Conservation (phyloP, 108 stramenopile species). For the Nannochloropsis gaditana region DNA sequence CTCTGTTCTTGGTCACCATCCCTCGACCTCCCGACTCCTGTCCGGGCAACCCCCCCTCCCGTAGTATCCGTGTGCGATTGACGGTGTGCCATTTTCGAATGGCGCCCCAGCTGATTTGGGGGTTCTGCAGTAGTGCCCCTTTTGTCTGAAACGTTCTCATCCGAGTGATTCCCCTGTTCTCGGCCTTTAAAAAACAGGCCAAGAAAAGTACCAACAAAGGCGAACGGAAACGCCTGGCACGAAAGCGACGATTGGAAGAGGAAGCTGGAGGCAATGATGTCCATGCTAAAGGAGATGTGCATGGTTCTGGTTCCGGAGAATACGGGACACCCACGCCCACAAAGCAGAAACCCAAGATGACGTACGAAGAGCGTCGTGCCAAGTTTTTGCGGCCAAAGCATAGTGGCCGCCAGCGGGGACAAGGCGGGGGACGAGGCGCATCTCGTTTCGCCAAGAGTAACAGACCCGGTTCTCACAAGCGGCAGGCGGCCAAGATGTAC, state of each 20-base stretch:
- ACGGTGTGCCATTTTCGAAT: too few relatives aligned
- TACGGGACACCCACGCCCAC: neutral
- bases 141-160: too few relatives aligned
- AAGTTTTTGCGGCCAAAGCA: slow-evolving; percentile 36
- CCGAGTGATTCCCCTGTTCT: too few relatives aligned
- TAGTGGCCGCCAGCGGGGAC: slow-evolving; percentile 25
- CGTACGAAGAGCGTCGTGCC: slow-evolving; percentile 49
- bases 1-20: too few relatives aligned
- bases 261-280: neutral
- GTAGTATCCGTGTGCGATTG: too few relatives aligned
- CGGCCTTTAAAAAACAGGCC: neutral
- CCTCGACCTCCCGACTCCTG: too few relatives aligned
- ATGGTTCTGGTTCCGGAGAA: too few relatives aligned
- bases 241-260: slow-evolving; percentile 13
- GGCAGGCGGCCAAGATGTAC: slow-evolving; percentile 45
- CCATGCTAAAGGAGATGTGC: neutral
- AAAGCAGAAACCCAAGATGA: slow-evolving; percentile 49
- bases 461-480: slow-evolving; percentile 51
- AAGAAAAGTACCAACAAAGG: neutral
- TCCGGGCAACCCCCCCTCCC: too few relatives aligned
- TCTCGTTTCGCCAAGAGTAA: neutral
- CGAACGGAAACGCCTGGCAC: neutral
- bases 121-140: too few relatives aligned
- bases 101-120: too few relatives aligned
- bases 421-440: neutral